These are phyloP conservation scores for Amphibolis antarctica DNA, from an alignment of 106 monocot species.

Conservation along the genomic window DNA sequence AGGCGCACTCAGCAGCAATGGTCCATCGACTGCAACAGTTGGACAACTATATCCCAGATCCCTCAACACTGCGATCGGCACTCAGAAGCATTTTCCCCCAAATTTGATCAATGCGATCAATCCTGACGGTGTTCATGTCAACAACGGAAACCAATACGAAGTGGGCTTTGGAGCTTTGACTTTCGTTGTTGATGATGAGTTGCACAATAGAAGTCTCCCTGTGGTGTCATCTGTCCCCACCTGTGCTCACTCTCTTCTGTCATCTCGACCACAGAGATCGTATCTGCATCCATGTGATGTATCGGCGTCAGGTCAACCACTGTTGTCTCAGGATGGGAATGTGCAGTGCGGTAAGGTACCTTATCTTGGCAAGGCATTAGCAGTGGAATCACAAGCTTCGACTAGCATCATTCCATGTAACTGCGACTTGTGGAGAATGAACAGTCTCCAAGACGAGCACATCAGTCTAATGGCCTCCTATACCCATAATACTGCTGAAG, in stretches of 20 bases:
- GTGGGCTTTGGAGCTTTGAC: neutral
- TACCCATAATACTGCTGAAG: too few species aligned
- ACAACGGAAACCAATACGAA: neutral
- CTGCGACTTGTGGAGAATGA: too few species aligned
- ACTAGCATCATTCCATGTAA: too few species aligned
- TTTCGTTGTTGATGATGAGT: neutral
- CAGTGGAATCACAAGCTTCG: too few species aligned
- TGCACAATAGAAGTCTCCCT: neutral
- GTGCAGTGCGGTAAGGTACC: neutral
- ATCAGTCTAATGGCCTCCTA: too few species aligned
- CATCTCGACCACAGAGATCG: slow-evolving; percentile 5
- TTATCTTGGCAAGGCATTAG: too few species aligned
- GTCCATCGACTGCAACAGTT: neutral
- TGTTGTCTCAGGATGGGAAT: neutral
- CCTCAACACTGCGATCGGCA: neutral
- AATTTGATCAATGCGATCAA: neutral
- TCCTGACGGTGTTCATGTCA: neutral
- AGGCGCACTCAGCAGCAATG: neutral
- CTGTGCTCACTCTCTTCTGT: slow-evolving; percentile 18
- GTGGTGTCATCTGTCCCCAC: neutral
- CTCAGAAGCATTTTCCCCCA: neutral
- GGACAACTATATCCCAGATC: neutral
- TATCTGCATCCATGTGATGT: neutral
- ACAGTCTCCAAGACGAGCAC: too few species aligned
- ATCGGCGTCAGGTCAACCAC: neutral